These are phyloP conservation scores for Pichia exigua DNA, from an alignment of 805 yeast genomes.

Conservation along the genomic window DNA sequence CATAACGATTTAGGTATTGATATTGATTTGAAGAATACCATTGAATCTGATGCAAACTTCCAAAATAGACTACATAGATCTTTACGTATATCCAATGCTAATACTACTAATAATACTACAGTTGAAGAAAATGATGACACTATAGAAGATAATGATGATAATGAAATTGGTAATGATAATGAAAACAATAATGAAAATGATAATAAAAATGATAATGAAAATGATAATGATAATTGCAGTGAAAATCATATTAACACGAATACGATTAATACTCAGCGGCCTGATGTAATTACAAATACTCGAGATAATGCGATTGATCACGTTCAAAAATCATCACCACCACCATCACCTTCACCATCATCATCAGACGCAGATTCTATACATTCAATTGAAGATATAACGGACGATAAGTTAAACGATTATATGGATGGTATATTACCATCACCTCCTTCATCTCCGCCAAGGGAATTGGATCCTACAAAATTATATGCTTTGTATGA, in stretches of 20 bases:
- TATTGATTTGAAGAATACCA: slow-evolving; percentile 13
- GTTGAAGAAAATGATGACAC: not conserved
- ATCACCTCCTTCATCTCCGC: slow-evolving; percentile 73
- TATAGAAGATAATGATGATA: not conserved
- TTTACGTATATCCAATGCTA: not conserved
- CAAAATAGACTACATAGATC: slow-evolving; percentile 6
- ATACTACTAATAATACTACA: not conserved
- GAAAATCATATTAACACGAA: too few species aligned
- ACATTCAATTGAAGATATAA: slow-evolving; percentile 10
- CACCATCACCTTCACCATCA: not conserved
- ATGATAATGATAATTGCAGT: too few species aligned
- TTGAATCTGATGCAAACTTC: slow-evolving; percentile 19
- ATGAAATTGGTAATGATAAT: not conserved
- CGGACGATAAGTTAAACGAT: slow-evolving; percentile 31
- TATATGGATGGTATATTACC: slow-evolving; percentile 38
- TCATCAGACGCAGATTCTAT: slow-evolving; percentile 15
- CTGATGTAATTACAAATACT: not conserved
- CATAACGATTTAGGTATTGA: not conserved
- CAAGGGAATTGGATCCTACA: slow-evolving; percentile 73
- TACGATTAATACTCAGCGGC: not conserved
- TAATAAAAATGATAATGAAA: too few species aligned
- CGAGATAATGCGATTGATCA: too few species aligned
- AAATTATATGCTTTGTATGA: slow-evolving; percentile 81
- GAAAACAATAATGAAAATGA: not conserved
- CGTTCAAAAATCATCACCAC: not conserved